phyloP scores from a whole-genome alignment of 306 rosid species.

The Comarum palustre region DNA sequence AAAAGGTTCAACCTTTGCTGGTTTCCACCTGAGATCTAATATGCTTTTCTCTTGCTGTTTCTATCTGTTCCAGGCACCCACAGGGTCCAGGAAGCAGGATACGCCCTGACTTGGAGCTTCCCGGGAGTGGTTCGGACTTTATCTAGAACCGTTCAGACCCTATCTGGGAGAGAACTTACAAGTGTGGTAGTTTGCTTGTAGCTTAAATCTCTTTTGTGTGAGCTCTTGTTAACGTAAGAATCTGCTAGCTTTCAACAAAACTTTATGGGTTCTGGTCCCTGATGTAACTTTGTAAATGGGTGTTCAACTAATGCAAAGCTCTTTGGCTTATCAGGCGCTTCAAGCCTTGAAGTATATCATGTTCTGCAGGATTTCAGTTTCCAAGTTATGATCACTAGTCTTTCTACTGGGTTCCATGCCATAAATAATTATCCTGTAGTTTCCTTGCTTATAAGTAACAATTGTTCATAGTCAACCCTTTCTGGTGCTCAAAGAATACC shows the following conservation, averaged over 20 bases:
- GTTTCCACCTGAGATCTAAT: background rate
- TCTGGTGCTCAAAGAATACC: background rate
- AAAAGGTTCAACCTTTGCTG: background rate
- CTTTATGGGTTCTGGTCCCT: background rate
- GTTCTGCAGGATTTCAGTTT: background rate
- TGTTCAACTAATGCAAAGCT: background rate
- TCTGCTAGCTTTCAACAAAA: background rate
- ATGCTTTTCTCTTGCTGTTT: background rate
- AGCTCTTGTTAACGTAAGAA: too few species aligned
- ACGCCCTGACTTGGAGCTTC: slow-evolving; percentile 80
- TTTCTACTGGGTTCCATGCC: background rate
- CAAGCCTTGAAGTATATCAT: background rate
- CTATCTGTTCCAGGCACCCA: slow-evolving; percentile 46
- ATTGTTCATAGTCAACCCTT: background rate
- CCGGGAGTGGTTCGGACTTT: slow-evolving; percentile 66
- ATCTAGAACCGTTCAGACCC: slow-evolving; percentile 33
- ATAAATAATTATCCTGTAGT: background rate
- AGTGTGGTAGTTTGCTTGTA: background rate
- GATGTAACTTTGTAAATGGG: background rate
- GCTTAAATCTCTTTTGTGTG: background rate
- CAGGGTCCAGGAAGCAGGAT: slow-evolving; percentile 53
- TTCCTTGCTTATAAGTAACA: background rate
- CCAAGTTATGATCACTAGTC: background rate
- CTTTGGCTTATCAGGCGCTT: background rate
- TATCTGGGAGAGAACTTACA: background rate